Conservation (phyloP, 441 rosid species). For the Theobroma grandiflorum region DNA sequence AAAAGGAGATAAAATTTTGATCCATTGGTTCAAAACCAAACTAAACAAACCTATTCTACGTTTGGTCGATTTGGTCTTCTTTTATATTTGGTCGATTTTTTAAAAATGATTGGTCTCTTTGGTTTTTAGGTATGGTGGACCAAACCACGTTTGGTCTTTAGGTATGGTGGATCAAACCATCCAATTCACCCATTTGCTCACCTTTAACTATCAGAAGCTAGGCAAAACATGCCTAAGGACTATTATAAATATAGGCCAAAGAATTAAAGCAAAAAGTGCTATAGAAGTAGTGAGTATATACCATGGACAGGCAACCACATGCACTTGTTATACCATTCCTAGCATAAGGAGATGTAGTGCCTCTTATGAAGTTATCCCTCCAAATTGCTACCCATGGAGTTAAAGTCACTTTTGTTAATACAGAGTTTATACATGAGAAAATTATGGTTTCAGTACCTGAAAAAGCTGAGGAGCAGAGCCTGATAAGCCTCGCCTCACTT, state of each 20-base stretch:
- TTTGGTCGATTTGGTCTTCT: too few relatives aligned
- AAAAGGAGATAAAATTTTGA: too few relatives aligned
- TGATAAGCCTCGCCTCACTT: conserved; percentile 33
- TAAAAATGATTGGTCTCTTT: too few relatives aligned
- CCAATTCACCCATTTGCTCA: too few relatives aligned
- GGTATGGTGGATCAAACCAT: too few relatives aligned
- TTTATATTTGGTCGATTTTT: too few relatives aligned
- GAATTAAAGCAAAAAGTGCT: background rate
- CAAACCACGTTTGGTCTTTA: too few relatives aligned
- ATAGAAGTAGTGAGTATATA: background rate
- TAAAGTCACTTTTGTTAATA: conserved; percentile 36
- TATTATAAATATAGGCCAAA: background rate
- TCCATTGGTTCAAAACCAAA: too few relatives aligned
- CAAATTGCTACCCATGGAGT: conserved; percentile 35
- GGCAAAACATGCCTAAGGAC: background rate
- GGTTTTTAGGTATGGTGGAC: too few relatives aligned
- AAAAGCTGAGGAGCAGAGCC: background rate
- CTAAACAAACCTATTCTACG: too few relatives aligned
- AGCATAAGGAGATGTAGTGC: conserved; percentile 46
- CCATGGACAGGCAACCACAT: conserved; percentile 21
- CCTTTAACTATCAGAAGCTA: background rate
- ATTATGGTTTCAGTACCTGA: conserved; percentile 17
- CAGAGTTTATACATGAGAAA: conserved; percentile 24
- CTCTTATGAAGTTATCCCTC: conserved; percentile 45
- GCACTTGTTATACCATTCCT: conserved; percentile 40